These are phyloP conservation scores for Podila clonocystis DNA, from an alignment of 192 early-diverging fungal species.

Conservation along the genomic window DNA sequence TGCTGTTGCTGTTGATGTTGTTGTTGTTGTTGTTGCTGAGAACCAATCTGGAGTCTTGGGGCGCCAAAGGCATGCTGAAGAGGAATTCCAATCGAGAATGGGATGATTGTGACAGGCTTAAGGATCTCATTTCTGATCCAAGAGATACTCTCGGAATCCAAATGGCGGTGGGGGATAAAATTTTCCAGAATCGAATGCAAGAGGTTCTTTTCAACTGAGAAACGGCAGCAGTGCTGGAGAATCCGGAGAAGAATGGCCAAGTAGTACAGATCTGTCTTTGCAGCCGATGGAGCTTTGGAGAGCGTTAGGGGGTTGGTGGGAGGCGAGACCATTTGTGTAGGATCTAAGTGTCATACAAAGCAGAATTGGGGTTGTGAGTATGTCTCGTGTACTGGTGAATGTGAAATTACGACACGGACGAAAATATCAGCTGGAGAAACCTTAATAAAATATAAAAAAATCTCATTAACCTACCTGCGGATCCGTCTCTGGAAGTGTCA, in stretches of 20 bases:
- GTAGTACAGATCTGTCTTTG: conserved; percentile 31
- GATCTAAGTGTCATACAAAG: not conserved
- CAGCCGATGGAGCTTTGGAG: conserved; percentile 1
- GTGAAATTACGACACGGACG: not conserved
- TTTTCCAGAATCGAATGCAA: conserved; percentile 15
- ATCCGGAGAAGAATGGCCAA: conserved; percentile 26
- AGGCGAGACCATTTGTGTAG: not conserved
- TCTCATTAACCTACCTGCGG: conserved; percentile 5
- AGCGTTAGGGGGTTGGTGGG: conserved; percentile 9
- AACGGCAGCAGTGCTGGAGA: conserved; percentile 38
- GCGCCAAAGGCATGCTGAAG: conserved; percentile 1
- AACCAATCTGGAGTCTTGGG: not conserved
- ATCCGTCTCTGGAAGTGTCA: not conserved
- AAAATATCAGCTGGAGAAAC: not conserved
- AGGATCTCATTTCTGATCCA: conserved; percentile 28
- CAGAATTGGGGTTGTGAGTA: too few species aligned
- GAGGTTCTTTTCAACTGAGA: conserved; percentile 27
- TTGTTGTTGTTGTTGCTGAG: not conserved
- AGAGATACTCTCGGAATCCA: conserved; percentile 17
- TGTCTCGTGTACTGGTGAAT: not conserved
- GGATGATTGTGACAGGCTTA: conserved; percentile 15
- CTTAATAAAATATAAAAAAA: too few species aligned
- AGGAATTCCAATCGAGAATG: conserved; percentile 30
- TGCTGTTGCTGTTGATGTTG: not conserved
- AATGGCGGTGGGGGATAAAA: conserved; percentile 17